Conservation (phyloP, 768 basidiomycete genomes). For the Mycena polygramma region DNA sequence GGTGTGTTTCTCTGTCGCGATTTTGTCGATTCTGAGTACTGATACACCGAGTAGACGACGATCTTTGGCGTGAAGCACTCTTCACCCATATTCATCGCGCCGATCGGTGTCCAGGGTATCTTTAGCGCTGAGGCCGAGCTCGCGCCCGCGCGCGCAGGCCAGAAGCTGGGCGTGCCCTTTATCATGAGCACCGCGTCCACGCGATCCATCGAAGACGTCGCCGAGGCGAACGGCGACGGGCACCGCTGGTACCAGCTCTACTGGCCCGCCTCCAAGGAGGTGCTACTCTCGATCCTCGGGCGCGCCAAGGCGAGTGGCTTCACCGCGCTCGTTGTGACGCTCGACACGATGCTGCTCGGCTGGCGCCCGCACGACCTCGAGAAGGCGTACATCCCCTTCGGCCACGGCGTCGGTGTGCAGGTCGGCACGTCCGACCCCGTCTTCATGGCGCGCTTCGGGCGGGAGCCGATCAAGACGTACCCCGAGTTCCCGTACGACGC, state of each 20-base stretch:
- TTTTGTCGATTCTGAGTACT: background rate
- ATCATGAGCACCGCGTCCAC: slow-evolving; percentile 83
- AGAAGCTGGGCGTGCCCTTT: slow-evolving; percentile 72
- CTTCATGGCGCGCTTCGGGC: slow-evolving; percentile 74
- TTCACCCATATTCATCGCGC: slow-evolving; percentile 74
- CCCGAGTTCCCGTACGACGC: slow-evolving; percentile 74
- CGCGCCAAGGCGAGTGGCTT: slow-evolving; percentile 78
- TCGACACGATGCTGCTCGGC: slow-evolving; percentile 80
- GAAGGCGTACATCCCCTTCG: slow-evolving; percentile 74
- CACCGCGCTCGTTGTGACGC: slow-evolving; percentile 80
- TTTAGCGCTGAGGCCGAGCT: slow-evolving; percentile 80
- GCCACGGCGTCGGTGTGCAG: slow-evolving; percentile 74
- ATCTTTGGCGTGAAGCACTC: slow-evolving; percentile 77
- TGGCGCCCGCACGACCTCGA: slow-evolving; percentile 85
- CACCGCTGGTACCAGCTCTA: slow-evolving; percentile 88
- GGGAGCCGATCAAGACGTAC: slow-evolving; percentile 56
- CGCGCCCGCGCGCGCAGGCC: slow-evolving; percentile 75
- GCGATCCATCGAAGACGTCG: slow-evolving; percentile 84
- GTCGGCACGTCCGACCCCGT: slow-evolving; percentile 81
- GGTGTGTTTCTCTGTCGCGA: slow-evolving; percentile 50
- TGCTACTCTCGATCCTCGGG: slow-evolving; percentile 73
- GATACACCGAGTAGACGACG: slow-evolving; percentile 61
- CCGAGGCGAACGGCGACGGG: slow-evolving; percentile 74
- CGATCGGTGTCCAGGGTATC: slow-evolving; percentile 85
- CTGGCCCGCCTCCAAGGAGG: slow-evolving; percentile 74